Conservation (phyloP, 2,329 filamentous ascomycete species). For the Ceratocystis alfenasii region DNA sequence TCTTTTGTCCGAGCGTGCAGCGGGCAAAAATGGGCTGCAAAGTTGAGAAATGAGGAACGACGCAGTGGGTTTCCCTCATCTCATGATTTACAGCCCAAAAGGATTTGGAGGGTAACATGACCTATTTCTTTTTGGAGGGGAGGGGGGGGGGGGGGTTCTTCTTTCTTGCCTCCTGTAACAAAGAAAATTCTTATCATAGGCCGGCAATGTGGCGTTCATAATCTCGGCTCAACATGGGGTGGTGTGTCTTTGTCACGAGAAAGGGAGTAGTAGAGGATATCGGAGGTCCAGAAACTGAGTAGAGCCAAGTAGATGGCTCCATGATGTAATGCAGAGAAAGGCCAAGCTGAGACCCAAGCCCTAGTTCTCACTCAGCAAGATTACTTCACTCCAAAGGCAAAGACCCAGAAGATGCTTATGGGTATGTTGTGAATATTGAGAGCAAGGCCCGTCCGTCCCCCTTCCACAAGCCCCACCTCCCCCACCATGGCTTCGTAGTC, state of each 20-base stretch:
- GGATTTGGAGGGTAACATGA: background rate
- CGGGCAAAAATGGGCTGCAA: background rate
- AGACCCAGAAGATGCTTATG: background rate
- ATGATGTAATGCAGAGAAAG: conserved; percentile 3
- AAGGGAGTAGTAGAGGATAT: no score
- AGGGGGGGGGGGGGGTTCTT: background rate
- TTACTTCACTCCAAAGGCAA: background rate
- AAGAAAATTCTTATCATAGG: background rate
- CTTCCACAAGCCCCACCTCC: background rate
- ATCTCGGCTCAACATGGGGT: conserved; percentile 5
- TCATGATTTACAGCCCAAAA: background rate
- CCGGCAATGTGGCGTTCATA: background rate
- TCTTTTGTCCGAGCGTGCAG: background rate
- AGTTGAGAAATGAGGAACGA: background rate
- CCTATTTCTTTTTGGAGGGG: background rate
- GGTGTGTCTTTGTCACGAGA: background rate
- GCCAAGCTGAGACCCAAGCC: background rate
- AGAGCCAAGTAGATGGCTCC: background rate
- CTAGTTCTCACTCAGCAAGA: background rate
- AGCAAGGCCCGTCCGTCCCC: background rate
- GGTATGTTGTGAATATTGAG: background rate
- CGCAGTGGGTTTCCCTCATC: background rate
- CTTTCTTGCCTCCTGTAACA: background rate
- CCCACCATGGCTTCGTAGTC: background rate
- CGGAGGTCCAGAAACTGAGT: background rate